These are phyloP conservation scores for Ophiocytium majus DNA, from an alignment of 352 stramenopile genomes.

Conservation along the genomic window DNA sequence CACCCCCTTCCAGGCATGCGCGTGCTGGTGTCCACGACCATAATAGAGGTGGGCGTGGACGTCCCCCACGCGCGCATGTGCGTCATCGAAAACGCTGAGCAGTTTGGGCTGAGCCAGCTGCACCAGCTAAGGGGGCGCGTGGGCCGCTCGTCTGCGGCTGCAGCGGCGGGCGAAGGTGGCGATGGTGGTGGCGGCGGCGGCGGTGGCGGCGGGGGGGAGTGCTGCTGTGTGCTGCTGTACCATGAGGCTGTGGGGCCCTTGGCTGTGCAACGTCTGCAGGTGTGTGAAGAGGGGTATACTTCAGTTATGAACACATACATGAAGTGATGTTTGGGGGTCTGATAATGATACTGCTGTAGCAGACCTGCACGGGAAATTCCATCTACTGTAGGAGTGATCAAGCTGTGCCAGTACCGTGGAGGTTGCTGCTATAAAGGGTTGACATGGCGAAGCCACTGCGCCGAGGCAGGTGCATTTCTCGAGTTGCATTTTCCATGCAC, in stretches of 20 bases:
- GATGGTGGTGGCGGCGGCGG: slow-evolving; percentile 8
- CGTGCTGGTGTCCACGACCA: slow-evolving; percentile 51
- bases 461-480: too few relatives aligned
- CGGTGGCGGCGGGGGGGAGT: neutral
- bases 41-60: slow-evolving; percentile 56
- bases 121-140: slow-evolving; percentile 47
- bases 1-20: slow-evolving; percentile 24
- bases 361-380: too few relatives aligned
- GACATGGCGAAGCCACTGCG: too few relatives aligned
- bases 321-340: too few relatives aligned
- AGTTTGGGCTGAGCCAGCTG: slow-evolving; percentile 54
- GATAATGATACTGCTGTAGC: too few relatives aligned
- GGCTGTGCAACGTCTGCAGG: neutral
- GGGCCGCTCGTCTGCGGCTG: neutral
- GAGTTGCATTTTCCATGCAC: too few relatives aligned
- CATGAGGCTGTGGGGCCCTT: neutral
- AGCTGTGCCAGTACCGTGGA: too few relatives aligned
- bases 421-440: too few relatives aligned
- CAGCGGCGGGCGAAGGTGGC: slow-evolving; percentile 7
- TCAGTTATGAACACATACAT: too few relatives aligned
- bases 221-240: slow-evolving; percentile 28
- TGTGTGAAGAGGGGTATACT: too few relatives aligned
- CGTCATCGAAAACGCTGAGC: slow-evolving; percentile 54
- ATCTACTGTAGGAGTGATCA: too few relatives aligned
- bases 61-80: slow-evolving; percentile 45